Evolutionary conservation across 257 asterid species (phyloP), one percentile per base, ranked within the genome.

Genomic region (Lantana camara): DNA sequence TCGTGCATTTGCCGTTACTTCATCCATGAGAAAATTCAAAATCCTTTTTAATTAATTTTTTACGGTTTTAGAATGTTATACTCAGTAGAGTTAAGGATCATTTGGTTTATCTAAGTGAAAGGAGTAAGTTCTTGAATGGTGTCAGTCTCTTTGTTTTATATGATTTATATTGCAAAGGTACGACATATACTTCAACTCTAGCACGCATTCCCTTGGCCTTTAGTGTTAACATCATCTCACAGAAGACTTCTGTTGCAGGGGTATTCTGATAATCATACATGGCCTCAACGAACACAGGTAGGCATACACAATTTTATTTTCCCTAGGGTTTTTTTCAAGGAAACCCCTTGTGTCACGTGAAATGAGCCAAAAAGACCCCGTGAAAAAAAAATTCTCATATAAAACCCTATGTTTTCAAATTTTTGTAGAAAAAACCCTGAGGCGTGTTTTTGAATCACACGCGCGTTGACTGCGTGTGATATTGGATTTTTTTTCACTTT

Each of bases 261-360:
- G 97, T 42, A 84, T 90, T 73, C 59, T 94, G 68, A 83, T 94
- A 45, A 77, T 94, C 85, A 86, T 94, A 68, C 99, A 94, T 51
- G 99, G 99, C 50, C 95, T 94, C 46, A 94, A 94, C 67, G 99
- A 90, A 78, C 99, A 94, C 91, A 83, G 99, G 99, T 90, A 11
- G 68, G 53, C 32, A 22, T 53, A 12, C 21, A 34, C 10, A 37
- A 16, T 15, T 41, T 37, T 17, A 14, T 32, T 48, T 35, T 14
- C 41, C 29, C 9, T 70, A 23, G n/a, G n/a, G n/a, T n/a, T n/a
- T n/a, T n/a, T n/a, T n/a, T n/a, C n/a, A n/a, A n/a, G n/a, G n/a
- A n/a, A n/a, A n/a, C n/a, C n/a, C n/a, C n/a, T n/a, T n/a, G n/a
- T n/a, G n/a, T n/a, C n/a, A n/a, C n/a, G n/a, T n/a, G n/a, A n/a